Conservation (phyloP, 164 flowering plant species). For the Cinnamomum chago region DNA sequence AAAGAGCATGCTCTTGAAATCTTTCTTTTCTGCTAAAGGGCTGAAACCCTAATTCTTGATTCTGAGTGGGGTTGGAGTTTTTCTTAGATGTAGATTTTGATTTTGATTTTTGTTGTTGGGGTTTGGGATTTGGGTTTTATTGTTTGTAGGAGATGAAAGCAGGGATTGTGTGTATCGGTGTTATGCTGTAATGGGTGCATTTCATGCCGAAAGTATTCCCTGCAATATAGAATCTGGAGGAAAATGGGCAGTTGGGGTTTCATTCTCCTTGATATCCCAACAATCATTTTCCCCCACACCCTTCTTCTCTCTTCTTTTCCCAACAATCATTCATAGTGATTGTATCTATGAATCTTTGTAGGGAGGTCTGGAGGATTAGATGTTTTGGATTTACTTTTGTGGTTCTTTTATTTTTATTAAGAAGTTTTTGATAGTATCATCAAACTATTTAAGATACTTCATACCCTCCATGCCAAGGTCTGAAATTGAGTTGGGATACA, state of each 20-base stretch:
- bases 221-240: slow-evolving; percentile 33
- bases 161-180: slow-evolving; percentile 52
- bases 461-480: neutral
- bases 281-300: slow-evolving; percentile 44
- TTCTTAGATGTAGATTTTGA: neutral
- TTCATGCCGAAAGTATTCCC: slow-evolving; percentile 35
- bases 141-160: slow-evolving; percentile 14
- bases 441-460: neutral
- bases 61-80: neutral
- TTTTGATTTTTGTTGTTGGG: neutral
- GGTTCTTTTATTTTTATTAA: neutral
- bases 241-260: slow-evolving; percentile 48
- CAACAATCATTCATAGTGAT: neutral
- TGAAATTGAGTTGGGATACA: neutral
- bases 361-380: neutral
- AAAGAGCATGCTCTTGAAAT: neutral
- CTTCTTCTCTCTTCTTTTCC: neutral
- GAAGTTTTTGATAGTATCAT: neutral
- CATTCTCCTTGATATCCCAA: slow-evolving; percentile 24
- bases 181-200: slow-evolving; percentile 28
- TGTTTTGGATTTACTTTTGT: neutral
- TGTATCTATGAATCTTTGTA: neutral
- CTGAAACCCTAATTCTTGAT: neutral
- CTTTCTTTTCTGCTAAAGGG: neutral
- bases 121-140: neutral